Evolutionary conservation across 2,329 filamentous ascomycete species (phyloP).

Genomic region (Xylaria sp.): DNA sequence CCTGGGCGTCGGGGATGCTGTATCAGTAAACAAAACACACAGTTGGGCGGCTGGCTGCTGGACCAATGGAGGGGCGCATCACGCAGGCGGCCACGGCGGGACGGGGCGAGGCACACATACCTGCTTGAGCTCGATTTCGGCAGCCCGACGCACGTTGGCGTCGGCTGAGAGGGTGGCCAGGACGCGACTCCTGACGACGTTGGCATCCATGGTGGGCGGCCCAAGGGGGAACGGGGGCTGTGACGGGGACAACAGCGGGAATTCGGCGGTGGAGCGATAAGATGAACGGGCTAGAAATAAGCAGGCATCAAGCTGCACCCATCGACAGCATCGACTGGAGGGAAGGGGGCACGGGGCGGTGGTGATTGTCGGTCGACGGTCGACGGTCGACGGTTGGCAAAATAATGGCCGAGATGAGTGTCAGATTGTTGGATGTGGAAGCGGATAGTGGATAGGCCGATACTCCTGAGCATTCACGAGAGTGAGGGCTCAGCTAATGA

Average conservation of each 20-base stretch:
- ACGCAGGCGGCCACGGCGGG: slow-evolving; percentile 32
- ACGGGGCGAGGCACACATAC: slow-evolving; percentile 56
- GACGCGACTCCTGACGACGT: slow-evolving; percentile 79
- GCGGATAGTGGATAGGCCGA: slow-evolving; percentile 24
- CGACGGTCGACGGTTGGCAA: slow-evolving; percentile 28
- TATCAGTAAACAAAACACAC: slow-evolving; percentile 38
- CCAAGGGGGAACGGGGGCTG: slow-evolving; percentile 14
- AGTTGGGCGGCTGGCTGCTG: slow-evolving; percentile 15
- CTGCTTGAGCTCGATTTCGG: slow-evolving; percentile 84
- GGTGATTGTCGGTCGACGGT: slow-evolving; percentile 17
- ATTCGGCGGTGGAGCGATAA: slow-evolving; percentile 21
- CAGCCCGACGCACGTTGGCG: slow-evolving; percentile 77
- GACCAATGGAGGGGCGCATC: slow-evolving; percentile 37
- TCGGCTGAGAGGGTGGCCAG: slow-evolving; percentile 79
- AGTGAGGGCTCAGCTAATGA: slow-evolving; percentile 36
- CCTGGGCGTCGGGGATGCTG: slow-evolving; percentile 60
- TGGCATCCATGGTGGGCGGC: slow-evolving; percentile 72
- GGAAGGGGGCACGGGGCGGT: slow-evolving; percentile 2
- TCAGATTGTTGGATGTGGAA: slow-evolving; percentile 21
- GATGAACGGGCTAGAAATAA: slow-evolving; percentile 18
- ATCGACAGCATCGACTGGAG: slow-evolving; percentile 31
- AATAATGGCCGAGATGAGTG: slow-evolving; percentile 17
- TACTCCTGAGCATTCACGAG: slow-evolving; percentile 32
- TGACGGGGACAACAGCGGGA: slow-evolving; percentile 4
- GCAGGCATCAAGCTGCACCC: slow-evolving; percentile 31